phyloP scores from a whole-genome alignment of 176 grass and related monocot species.

The Hsuehochloa calcarea region DNA sequence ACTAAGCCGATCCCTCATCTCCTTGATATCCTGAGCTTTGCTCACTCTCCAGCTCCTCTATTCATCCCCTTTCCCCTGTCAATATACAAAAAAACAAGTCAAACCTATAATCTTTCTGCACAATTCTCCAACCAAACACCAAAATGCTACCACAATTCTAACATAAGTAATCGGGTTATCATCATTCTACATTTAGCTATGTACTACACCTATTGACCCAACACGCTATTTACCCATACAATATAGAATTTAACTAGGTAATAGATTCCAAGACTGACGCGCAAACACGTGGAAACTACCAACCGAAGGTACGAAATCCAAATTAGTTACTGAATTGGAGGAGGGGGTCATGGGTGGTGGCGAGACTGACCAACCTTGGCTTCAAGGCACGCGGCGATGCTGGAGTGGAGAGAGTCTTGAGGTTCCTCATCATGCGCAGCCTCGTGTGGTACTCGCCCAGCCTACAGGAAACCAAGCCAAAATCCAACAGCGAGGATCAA shows the following conservation, averaged over 20 bases:
- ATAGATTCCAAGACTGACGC: neutral
- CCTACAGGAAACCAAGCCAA: conserved; percentile 23
- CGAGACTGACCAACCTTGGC: conserved; percentile 48
- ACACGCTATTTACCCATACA: neutral
- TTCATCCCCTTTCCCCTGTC: conserved; percentile 65
- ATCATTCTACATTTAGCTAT: neutral
- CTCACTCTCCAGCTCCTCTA: conserved; percentile 65
- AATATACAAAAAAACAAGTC: neutral
- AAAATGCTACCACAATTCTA: neutral
- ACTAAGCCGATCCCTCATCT: conserved; percentile 52
- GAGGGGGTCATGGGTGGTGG: too few relatives aligned
- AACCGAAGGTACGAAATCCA: too few relatives aligned
- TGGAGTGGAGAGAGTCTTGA: conserved; percentile 60
- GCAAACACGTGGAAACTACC: too few relatives aligned
- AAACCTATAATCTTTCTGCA: neutral
- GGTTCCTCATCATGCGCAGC: conserved; percentile 52
- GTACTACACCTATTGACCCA: neutral
- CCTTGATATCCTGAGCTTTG: conserved; percentile 66
- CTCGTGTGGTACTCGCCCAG: conserved; percentile 56
- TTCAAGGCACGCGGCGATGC: conserved; percentile 48
- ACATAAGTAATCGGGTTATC: neutral
- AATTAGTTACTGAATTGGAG: too few relatives aligned
- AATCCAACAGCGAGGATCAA: too few relatives aligned
- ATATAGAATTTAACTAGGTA: neutral
- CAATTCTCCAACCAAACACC: neutral